These are phyloP conservation scores for Physaria fendleri DNA, from an alignment of 345 rosid species.

Conservation along the genomic window DNA sequence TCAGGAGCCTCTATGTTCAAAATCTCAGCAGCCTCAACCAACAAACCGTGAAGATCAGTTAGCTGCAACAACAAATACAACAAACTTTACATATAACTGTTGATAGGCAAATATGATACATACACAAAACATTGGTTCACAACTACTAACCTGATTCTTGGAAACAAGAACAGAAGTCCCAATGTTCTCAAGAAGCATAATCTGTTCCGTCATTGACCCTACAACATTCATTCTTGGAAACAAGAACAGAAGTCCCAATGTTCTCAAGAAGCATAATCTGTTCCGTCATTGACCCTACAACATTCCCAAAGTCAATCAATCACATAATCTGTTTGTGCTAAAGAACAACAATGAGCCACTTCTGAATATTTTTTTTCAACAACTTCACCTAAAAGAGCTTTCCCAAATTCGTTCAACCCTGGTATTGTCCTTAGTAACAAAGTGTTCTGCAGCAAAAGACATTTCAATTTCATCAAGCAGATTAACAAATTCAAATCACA, in stretches of 20 bases:
- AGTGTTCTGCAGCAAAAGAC: conserved; percentile 52
- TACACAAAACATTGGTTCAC: not conserved
- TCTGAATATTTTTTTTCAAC: not conserved
- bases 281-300: conserved; percentile 69
- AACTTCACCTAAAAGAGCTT: conserved; percentile 61
- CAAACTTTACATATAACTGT: not conserved
- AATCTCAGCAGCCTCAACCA: conserved; percentile 76
- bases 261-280: conserved; percentile 98
- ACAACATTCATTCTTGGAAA: conserved; percentile 65
- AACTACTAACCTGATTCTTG: conserved; percentile 56
- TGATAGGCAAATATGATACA: not conserved
- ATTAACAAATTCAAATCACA: not conserved
- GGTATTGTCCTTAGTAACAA: conserved; percentile 82
- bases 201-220: conserved; percentile 77
- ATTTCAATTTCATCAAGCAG: not conserved
- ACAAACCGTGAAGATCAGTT: conserved; percentile 71
- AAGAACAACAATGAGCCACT: not conserved
- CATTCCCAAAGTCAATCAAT: not conserved
- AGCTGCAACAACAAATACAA: conserved; percentile 42
- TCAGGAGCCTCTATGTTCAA: conserved; percentile 80
- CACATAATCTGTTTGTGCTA: not conserved
- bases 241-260: conserved; percentile 94
- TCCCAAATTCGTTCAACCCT: conserved; percentile 75
- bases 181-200: conserved; percentile 97
- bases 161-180: conserved; percentile 97